Percentiles rank a stretch among this genome's conserved stretches.
phyloP scores from a whole-genome alignment of 176 grass and related monocot genomes.

The Zizania latifolia region DNA sequence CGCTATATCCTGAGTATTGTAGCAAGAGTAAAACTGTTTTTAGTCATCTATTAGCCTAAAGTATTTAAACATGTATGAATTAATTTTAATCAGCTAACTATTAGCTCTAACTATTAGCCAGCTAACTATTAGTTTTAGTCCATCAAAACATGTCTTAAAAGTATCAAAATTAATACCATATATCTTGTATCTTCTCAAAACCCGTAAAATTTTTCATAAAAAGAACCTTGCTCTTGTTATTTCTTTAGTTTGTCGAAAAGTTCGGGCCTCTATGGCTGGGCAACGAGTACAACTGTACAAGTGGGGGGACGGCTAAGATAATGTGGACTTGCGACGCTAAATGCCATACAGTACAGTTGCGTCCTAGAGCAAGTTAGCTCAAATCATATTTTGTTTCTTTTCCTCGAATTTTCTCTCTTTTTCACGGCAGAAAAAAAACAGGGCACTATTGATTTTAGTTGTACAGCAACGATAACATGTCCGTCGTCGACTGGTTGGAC shows the following conservation, averaged over 20 bases:
- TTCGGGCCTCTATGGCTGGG: slow-evolving; percentile 16
- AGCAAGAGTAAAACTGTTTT: no score
- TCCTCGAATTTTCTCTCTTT: not conserved
- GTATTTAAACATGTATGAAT: no score
- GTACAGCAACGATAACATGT: slow-evolving; percentile 20
- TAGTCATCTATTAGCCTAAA: no score
- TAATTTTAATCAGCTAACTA: no score
- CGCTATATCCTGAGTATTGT: no score
- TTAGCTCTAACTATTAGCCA: no score
- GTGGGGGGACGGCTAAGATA: slow-evolving; percentile 15
- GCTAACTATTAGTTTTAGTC: no score
- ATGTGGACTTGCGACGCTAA: slow-evolving; percentile 8
- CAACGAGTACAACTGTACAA: slow-evolving; percentile 20
- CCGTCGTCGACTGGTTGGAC: slow-evolving; percentile 34
- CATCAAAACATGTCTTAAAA: no score
- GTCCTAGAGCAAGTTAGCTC: slow-evolving; percentile 23
- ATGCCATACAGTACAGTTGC: slow-evolving; percentile 31
- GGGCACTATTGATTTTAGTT: not conserved
- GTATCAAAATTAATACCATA: no score
- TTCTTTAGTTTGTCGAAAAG: slow-evolving; percentile 11
- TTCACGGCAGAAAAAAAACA: not conserved
- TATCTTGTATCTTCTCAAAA: no score
- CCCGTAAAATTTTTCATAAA: no score
- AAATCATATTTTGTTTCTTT: not conserved
- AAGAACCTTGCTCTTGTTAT: no score